A percentile compares a stretch with the other conserved stretches of the same genome.
Evolutionary conservation across 2,329 filamentous ascomycete genomes (phyloP).

Genomic region (Chaetomiaceae sp.): DNA sequence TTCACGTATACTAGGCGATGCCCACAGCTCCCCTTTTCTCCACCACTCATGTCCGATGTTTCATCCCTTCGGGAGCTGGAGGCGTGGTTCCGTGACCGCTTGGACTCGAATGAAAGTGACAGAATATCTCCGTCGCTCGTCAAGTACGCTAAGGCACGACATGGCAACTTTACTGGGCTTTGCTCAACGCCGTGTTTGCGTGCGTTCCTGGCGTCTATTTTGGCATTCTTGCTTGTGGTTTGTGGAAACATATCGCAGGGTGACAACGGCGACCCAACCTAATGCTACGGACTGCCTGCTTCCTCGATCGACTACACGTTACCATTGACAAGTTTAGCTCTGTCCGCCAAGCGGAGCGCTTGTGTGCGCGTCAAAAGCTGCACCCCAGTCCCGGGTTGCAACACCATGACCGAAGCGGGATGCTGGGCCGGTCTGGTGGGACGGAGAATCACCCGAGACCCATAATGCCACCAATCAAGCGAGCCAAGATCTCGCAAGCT

Average conservation of each 20-base stretch:
- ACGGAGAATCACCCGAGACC: conserved; percentile 1
- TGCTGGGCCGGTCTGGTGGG: not conserved
- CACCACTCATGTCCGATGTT: conserved; percentile 13
- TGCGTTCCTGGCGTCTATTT: not conserved
- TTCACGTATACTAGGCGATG: not conserved
- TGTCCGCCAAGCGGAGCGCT: not conserved
- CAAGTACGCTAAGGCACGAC: too few relatives aligned
- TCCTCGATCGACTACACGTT: not conserved
- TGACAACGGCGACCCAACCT: not conserved
- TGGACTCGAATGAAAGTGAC: not conserved
- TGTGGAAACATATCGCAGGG: conserved; percentile 1
- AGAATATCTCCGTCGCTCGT: not conserved
- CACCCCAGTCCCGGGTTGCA: conserved; percentile 6
- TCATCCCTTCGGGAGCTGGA: not conserved
- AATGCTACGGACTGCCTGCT: not conserved
- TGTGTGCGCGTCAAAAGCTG: not conserved
- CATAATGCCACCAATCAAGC: conserved; percentile 10
- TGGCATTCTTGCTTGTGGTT: conserved; percentile 1
- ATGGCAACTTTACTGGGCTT: not conserved
- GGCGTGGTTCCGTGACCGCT: not conserved
- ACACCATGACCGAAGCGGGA: conserved; percentile 4
- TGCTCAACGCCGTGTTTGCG: not conserved
- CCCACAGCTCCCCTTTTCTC: conserved; percentile 6
- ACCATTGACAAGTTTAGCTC: not conserved
- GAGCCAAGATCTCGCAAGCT: not conserved